Evolutionary conservation across 441 rosid species (phyloP).

Genomic region (Erysimum cheiri): DNA sequence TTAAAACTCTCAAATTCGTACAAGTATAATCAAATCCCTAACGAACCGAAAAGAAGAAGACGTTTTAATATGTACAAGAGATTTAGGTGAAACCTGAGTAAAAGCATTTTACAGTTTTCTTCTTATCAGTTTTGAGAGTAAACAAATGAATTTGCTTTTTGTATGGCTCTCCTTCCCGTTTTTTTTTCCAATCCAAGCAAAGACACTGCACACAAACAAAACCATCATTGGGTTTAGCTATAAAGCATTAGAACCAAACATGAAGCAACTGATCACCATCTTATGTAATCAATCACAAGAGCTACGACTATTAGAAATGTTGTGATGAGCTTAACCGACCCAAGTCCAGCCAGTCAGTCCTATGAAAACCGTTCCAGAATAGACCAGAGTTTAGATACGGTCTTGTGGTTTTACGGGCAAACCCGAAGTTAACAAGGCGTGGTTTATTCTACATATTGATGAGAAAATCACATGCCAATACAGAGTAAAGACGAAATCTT

Average conservation of each 20-base stretch:
- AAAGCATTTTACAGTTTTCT: constrained; percentile 32
- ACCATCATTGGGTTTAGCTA: constrained; percentile 22
- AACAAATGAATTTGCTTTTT: constrained; percentile 5
- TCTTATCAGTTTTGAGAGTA: constrained; percentile 18
- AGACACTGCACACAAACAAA: constrained; percentile 28
- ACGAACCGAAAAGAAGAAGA: neutral
- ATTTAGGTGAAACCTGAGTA: constrained; percentile 25
- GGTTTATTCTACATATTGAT: neutral
- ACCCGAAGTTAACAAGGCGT: neutral
- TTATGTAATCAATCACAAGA: constrained; percentile 3
- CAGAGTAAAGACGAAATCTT: neutral
- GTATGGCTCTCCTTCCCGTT: constrained; percentile 10
- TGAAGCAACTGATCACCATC: constrained; percentile 2
- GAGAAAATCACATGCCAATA: constrained; percentile 9
- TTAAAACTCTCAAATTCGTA: neutral
- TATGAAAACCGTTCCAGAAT: neutral
- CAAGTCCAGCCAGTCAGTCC: no score
- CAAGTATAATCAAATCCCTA: constrained; percentile 9
- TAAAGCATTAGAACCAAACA: constrained; percentile 3
- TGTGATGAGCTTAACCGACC: no score
- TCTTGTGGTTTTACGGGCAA: neutral
- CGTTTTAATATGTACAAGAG: constrained; percentile 23
- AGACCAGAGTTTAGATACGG: neutral
- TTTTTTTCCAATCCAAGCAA: constrained; percentile 25
- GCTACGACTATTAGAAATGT: neutral